Conservation (phyloP, 106 monocot genomes). For the Gastrodia elata region DNA sequence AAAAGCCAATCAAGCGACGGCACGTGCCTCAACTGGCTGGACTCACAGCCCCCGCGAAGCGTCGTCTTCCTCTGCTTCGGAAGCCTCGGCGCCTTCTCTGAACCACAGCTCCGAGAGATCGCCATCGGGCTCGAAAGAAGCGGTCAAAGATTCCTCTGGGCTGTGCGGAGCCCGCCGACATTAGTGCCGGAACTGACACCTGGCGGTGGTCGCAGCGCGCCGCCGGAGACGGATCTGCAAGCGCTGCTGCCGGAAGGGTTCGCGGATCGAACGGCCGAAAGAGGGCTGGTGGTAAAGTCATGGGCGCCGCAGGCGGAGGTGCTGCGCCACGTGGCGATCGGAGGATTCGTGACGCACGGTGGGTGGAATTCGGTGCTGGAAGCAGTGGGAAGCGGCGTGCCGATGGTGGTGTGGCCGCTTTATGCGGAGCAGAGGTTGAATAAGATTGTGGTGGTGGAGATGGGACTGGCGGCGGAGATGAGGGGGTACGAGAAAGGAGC, state of each 20-base stretch:
- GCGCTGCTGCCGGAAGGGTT: background rate
- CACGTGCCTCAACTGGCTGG: constrained; percentile 49
- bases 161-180: constrained; percentile 36
- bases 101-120: constrained; percentile 45
- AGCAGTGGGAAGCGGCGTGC: background rate
- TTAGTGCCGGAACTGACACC: background rate
- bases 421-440: constrained; percentile 12
- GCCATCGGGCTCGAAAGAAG: constrained; percentile 54
- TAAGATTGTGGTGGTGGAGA: constrained; percentile 6
- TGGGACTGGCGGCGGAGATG: constrained; percentile 9
- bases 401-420: constrained; percentile 9
- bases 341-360: constrained; percentile 1
- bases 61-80: constrained; percentile 77
- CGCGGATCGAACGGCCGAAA: background rate
- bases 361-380: constrained; percentile 10
- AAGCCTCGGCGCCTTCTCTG: constrained; percentile 48
- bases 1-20: background rate
- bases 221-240: background rate
- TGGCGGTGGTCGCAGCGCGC: constrained; percentile 4
- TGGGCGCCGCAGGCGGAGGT: constrained; percentile 11
- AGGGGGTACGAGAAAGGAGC: background rate
- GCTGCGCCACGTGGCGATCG: constrained; percentile 1
- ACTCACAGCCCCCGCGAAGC: constrained; percentile 40
- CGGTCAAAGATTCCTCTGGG: constrained; percentile 69
- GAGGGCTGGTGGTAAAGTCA: constrained; percentile 4